Base-by-base conservation (phyloP, 768 basidiomycete genomes). In the Austroboletus festivus region DNA sequence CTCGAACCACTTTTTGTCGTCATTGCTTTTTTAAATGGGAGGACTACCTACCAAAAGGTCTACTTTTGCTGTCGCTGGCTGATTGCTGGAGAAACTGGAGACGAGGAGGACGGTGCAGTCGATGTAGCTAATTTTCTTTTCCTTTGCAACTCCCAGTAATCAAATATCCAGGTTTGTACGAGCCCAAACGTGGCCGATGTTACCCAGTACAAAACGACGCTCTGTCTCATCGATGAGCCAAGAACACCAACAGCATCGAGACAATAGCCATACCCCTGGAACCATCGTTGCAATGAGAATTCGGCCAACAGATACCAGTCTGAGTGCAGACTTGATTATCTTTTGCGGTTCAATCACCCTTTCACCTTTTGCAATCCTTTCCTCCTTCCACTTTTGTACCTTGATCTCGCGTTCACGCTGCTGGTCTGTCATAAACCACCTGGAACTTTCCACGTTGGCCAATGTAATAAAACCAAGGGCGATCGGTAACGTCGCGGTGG, bases 381-480 rank as follows among this genome's bases (percentile, higher is more conserved):
- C 69, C 31, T 74, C 76, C 42, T 71, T 76, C 59, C 73, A 69
- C 50, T 76, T 71, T 52, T 79, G 74, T 26, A 76, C 70, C 31
- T 70, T 66, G 46, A 72, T 73, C 47, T 76, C 69, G 35, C 76
- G 77, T 58, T 78, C 74, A 33, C 73, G 74, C 53, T 81, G 79
- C 15, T 75, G 77, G 4, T 81, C 73, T 26, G 75, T 79, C 69
- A 83, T 72, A 51, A 89, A 77, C 88, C 86, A 89, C 34, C 78
- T 78, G 30, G 82, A 78, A 8, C 85, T 82, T 60, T 92, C 89
- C 11, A 89, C 84, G 53, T 89, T 90, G 2, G 84, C 85, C 72
- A 91, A 73, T 10, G 86, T 88, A 34, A 89, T 62, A 39, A 90
- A 64, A 7, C 89, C 89, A 19, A 90, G 72, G 3, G 78, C 68